A percentile compares a stretch with the other conserved stretches of the same genome.
Evolutionary conservation across 2,329 filamentous ascomycete genomes (phyloP).

Genomic region (Calcarisporium arbuscula): DNA sequence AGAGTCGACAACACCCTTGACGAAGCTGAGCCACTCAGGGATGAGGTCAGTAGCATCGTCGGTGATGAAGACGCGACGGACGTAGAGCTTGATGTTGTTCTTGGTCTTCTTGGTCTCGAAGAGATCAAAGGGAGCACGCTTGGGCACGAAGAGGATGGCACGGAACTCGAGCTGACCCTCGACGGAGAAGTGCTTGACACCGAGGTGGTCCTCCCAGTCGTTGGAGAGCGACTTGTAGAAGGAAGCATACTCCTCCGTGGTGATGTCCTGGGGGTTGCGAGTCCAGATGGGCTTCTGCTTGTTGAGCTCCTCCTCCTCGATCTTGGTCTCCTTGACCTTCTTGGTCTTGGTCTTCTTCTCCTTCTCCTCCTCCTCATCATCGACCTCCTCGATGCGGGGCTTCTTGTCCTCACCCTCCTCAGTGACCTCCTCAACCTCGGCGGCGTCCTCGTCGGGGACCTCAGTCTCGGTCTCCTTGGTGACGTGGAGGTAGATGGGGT

Average conservation of each 20-base stretch:
- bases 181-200: conserved; percentile 99
- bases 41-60: conserved; percentile 99
- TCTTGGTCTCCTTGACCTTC: conserved; percentile 97
- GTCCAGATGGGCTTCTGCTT: conserved; percentile 99
- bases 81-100: conserved; percentile 99
- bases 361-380: conserved; percentile 76
- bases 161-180: conserved; percentile 99
- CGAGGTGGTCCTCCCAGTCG: conserved; percentile 99
- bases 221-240: conserved; percentile 99
- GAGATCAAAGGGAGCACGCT: conserved; percentile 98
- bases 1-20: conserved; percentile 99
- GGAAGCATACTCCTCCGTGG: conserved; percentile 89
- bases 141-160: conserved; percentile 97
- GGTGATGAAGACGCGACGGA: conserved; percentile 99
- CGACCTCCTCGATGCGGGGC: conserved; percentile 89
- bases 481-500: conserved; percentile 99
- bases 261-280: conserved; percentile 93
- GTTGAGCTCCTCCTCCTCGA: conserved; percentile 99
- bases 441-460: conserved; percentile 91
- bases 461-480: conserved; percentile 99
- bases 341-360: conserved; percentile 98
- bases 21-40: conserved; percentile 97
- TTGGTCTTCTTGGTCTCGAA: conserved; percentile 99
- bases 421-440: conserved; percentile 55
- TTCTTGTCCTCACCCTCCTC: conserved; percentile 87